Evolutionary conservation across 257 asterid species (phyloP).

Genomic region (Datura wrightii): DNA sequence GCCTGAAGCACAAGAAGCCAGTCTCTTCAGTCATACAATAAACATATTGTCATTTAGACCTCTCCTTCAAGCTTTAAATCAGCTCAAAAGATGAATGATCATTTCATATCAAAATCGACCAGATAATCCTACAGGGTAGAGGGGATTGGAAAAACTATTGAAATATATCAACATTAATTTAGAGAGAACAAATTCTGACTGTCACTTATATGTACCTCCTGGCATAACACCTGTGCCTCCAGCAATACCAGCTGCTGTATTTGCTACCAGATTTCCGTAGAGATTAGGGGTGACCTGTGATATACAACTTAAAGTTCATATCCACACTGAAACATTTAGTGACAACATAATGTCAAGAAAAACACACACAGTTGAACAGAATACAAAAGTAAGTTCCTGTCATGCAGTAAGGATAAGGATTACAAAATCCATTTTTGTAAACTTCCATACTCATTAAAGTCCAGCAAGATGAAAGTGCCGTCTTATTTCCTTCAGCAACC

Average conservation of each 20-base stretch:
- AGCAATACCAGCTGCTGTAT: conserved; percentile 98
- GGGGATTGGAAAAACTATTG: neutral
- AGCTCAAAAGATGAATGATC: conserved; percentile 25
- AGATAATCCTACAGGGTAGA: neutral
- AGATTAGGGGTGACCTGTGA: conserved; percentile 96
- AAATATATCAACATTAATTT: neutral
- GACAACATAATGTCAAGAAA: neutral
- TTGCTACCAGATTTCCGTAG: conserved; percentile 87
- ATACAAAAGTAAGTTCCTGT: neutral
- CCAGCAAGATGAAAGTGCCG: neutral
- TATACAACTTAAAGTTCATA: conserved; percentile 26
- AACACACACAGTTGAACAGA: neutral
- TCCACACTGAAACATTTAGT: neutral
- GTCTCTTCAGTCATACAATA: neutral
- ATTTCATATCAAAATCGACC: neutral
- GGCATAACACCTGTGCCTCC: conserved; percentile 99
- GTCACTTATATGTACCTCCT: conserved; percentile 63
- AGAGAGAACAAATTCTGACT: neutral
- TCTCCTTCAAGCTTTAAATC: neutral
- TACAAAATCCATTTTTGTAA: neutral
- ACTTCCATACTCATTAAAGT: neutral
- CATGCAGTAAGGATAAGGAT: neutral
- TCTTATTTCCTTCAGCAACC: neutral
- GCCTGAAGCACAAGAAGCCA: conserved; percentile 49
- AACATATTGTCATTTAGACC: neutral